Base-by-base conservation (phyloP, 192 early-diverging fungal species). In the Coemansia nantahalensis region DNA sequence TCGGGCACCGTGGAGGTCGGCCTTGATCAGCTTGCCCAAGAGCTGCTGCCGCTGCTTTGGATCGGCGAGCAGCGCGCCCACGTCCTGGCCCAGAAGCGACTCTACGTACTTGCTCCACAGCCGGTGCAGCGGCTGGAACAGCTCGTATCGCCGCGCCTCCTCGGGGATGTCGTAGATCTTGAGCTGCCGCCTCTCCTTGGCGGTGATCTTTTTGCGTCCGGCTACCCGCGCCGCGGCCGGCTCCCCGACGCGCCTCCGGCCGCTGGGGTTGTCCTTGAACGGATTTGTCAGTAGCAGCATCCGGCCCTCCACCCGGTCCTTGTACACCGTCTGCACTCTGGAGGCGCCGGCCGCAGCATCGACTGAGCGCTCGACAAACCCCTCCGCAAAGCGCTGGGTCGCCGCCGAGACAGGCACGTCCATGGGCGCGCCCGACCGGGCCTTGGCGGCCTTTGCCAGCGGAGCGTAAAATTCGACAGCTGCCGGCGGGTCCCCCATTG, bases 1-100 rank as follows among this genome's bases (percentile, higher is more conserved):
- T 14, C 75, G 62, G 2, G 90, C 84, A 4, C 94, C 94, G 58
- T 97, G 92, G 67, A 85, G 84, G 51, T 97, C 94, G 3, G 91
- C 91, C 46, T 89, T 89, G 9, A 77, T 40, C n/a, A 77, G 35
- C 16, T 53, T 46, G 1, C 45, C 54, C 13, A 75, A 18, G 21
- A 65, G 18, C 31, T 40, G 36, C 39, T 60, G 58, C 33, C 42
- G 34, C 42, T 68, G 52, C 50, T 62, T 62, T 13, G 35, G 24
- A 22, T 87, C 87, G 26, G 78, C 71, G 4, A 73, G 54, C 31
- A 75, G 63, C 11, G 39, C 41, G 2, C 47, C 17, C 2, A 64
- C 45, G 10, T 48, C 28, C 2, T 47, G 68, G 14, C 74, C 72
- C 22, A 88, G 51, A 8, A 96, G 61, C 24, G 84, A 75, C 11